Evolutionary conservation across 192 early-diverging fungal genomes (phyloP), one percentile per base, ranked within the genome.

Genomic region (Kappamyces sp.): DNA sequence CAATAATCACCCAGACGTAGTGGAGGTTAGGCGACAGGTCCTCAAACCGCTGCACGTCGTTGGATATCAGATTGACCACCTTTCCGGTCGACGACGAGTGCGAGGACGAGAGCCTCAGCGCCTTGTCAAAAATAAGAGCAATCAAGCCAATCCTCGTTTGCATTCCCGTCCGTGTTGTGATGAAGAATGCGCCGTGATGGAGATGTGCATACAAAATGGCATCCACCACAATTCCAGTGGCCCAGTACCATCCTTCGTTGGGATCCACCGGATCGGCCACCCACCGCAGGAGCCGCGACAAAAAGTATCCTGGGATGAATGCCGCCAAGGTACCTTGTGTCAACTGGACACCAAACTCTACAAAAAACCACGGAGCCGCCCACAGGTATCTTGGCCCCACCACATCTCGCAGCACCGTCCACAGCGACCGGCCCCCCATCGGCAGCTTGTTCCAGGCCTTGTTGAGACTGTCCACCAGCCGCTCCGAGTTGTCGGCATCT

Each of bases 11-110:
- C 15, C 47, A 49, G 32, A 74, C 40, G 37, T 49, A 69, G 8
- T 40, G 47, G n/a, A 70, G 39, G 64, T 67, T 67, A 35, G 52
- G 49, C 2, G 50, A 32, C 2, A 60, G 51, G 49, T 73, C 67
- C 47, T 73, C 71, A 55, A 73, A 71, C 3, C 72, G 33, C 43
- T 73, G 61, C 7, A 74, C 63, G 41, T 74, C 72, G 34, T 71
- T 74, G 9, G 72, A 73, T 0, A 74, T 52, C 15, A 74, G 15
- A 44, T 73, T 73, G 37, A 74, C 69, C 32, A 73, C 69, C 13
- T 68, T 40, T 36, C 72, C 72, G 0, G 70, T 67, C 1, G 65
- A 69, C n/a, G 65, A 63, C 9, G 68, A 69, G 57, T 74, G 69
- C n/a, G 66, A 50, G 32, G 66, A 61, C 1, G 61, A 61, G 31